These are phyloP conservation scores for Halenospora varia DNA, from an alignment of 495 filamentous ascomycete species.

Conservation along the genomic window DNA sequence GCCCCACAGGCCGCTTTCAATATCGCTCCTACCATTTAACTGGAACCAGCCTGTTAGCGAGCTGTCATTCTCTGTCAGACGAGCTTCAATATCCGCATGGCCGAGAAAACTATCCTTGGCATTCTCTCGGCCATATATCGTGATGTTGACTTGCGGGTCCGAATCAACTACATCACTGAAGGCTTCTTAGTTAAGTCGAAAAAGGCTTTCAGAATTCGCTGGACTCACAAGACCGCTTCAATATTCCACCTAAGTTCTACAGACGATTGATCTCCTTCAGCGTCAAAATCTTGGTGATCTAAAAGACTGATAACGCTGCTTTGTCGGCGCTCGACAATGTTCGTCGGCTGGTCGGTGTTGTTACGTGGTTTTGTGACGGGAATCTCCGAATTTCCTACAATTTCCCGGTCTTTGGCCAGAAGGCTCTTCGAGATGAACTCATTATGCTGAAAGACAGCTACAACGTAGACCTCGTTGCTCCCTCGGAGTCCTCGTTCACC, in stretches of 20 bases:
- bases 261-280: conserved; percentile 52
- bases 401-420: conserved; percentile 48
- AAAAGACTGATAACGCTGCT: conserved; percentile 84
- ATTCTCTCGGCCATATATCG: conserved; percentile 78
- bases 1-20: conserved; percentile 63
- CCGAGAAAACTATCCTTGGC: conserved; percentile 87
- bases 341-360: conserved; percentile 77
- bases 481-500: conserved; percentile 78
- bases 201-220: conserved; percentile 3
- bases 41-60: conserved; percentile 82
- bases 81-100: conserved; percentile 74
- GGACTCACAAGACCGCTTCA: conserved; percentile 85
- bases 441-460: conserved; percentile 96
- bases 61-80: conserved; percentile 58
- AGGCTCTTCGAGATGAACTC: conserved; percentile 91
- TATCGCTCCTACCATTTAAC: conserved; percentile 58
- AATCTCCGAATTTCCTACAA: conserved; percentile 44
- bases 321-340: conserved; percentile 89
- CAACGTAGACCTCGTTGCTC: conserved; percentile 86
- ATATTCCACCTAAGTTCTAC: conserved; percentile 94
- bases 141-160: conserved; percentile 86
- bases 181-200: conserved; percentile 32
- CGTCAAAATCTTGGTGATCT: conserved; percentile 69
- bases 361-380: conserved; percentile 63
- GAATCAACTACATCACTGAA: conserved; percentile 89